These are phyloP conservation scores for Termitomyces eurrhizus DNA, from an alignment of 768 basidiomycete species.

Conservation along the genomic window DNA sequence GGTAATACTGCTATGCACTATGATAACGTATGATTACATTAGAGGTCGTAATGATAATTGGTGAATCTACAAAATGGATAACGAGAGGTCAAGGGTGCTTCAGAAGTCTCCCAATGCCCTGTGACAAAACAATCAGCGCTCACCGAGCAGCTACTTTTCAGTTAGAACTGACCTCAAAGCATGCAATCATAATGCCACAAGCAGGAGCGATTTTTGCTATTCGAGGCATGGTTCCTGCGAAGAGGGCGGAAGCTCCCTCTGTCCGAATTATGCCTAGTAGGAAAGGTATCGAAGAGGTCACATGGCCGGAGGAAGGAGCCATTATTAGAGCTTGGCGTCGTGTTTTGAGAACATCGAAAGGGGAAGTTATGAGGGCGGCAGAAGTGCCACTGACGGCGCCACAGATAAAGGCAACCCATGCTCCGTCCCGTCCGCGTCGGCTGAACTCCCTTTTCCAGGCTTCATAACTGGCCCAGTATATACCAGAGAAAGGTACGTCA, in stretches of 20 bases:
- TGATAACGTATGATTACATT: constrained; percentile 14
- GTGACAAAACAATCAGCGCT: constrained; percentile 8
- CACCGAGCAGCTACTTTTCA: not conserved
- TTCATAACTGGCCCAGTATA: constrained; percentile 98
- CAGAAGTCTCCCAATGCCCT: constrained; percentile 62
- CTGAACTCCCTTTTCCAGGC: constrained; percentile 64
- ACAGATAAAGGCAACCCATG: constrained; percentile 77
- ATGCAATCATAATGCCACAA: constrained; percentile 97
- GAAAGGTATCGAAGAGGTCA: constrained; percentile 57
- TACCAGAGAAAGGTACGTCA: constrained; percentile 94
- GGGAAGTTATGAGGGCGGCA: constrained; percentile 86
- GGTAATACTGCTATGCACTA: constrained; percentile 11
- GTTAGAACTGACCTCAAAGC: constrained; percentile 69
- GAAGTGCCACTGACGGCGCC: constrained; percentile 86
- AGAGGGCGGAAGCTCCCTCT: constrained; percentile 78
- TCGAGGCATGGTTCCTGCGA: constrained; percentile 81
- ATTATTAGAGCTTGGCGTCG: constrained; percentile 82
- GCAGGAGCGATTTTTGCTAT: constrained; percentile 96
- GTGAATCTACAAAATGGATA: constrained; percentile 13
- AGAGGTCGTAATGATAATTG: constrained; percentile 9
- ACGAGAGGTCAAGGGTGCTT: constrained; percentile 25
- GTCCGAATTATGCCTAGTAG: constrained; percentile 65
- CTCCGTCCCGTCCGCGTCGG: constrained; percentile 49
- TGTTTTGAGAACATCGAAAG: constrained; percentile 97
- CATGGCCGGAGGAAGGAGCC: constrained; percentile 40